Evolutionary conservation across 371 early-diverging fungal genomes (phyloP).

Genomic region (Nematocida displodere): DNA sequence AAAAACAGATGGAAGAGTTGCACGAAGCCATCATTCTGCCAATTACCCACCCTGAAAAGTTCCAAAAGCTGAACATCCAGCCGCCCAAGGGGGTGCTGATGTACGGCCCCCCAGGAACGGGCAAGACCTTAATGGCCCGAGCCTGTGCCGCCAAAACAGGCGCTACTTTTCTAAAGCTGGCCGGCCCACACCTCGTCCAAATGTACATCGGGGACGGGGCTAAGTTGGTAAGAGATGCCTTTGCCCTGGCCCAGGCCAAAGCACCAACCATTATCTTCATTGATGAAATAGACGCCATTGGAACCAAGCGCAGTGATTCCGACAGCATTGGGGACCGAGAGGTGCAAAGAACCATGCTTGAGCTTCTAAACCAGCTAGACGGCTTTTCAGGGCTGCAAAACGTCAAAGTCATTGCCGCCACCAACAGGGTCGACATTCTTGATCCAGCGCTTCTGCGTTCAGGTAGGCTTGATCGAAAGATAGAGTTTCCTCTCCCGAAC

Average conservation of each 20-base stretch:
- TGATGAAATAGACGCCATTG: slow-evolving; percentile 99
- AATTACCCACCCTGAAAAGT: slow-evolving; percentile 94
- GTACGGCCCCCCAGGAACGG: slow-evolving; percentile 95
- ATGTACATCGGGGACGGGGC: slow-evolving; percentile 97
- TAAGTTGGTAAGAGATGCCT: slow-evolving; percentile 91
- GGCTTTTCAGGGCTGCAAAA: slow-evolving; percentile 67
- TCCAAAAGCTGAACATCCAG: slow-evolving; percentile 88
- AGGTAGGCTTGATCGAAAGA: slow-evolving; percentile 97
- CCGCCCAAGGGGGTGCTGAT: slow-evolving; percentile 94
- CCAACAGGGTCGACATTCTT: slow-evolving; percentile 97
- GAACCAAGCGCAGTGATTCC: slow-evolving; percentile 92
- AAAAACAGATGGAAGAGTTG: slow-evolving; percentile 93
- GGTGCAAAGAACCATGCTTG: slow-evolving; percentile 97
- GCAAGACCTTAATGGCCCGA: slow-evolving; percentile 76
- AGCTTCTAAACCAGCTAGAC: slow-evolving; percentile 71
- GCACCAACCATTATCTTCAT: slow-evolving; percentile 99
- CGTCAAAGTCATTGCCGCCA: slow-evolving; percentile 99
- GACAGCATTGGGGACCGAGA: slow-evolving; percentile 97
- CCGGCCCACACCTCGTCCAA: slow-evolving; percentile 89
- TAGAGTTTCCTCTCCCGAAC: slow-evolving; percentile 97
- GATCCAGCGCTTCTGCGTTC: slow-evolving; percentile 97
- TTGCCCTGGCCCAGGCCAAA: slow-evolving; percentile 92
- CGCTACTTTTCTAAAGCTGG: slow-evolving; percentile 89
- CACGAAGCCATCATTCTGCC: slow-evolving; percentile 96
- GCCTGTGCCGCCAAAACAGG: slow-evolving; percentile 91